Evolutionary conservation across 129 eudicot species (phyloP).

Genomic region (Helichrysum umbraculigerum): DNA sequence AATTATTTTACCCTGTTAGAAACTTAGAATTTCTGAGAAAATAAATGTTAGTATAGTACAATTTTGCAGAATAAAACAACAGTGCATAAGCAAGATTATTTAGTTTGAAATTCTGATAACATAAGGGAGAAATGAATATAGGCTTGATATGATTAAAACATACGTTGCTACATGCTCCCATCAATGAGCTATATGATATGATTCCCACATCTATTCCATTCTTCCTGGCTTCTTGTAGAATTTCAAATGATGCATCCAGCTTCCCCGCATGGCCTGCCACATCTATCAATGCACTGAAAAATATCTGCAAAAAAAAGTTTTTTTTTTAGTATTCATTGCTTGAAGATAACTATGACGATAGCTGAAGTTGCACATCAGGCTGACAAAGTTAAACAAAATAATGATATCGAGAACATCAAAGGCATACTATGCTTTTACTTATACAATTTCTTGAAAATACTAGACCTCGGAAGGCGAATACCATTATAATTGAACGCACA

Average conservation of each 20-base stretch:
- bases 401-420: not conserved
- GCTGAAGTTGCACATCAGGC: not conserved
- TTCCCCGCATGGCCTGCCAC: conserved; percentile 97
- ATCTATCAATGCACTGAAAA: conserved; percentile 91
- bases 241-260: conserved; percentile 83
- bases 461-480: not conserved
- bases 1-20: conserved; percentile 24
- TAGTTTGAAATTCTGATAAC: conserved; percentile 3
- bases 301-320: conserved; percentile 56
- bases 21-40: not conserved
- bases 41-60: too few relatives aligned
- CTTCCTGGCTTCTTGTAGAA: conserved; percentile 63
- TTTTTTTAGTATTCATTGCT: conserved; percentile 11
- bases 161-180: conserved; percentile 99
- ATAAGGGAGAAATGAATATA: conserved; percentile 3
- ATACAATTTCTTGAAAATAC: not conserved
- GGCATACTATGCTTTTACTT: conserved; percentile 7
- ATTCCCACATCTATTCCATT: conserved; percentile 71
- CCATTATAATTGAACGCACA: not conserved
- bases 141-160: conserved; percentile 25
- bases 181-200: conserved; percentile 82
- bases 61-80: not conserved
- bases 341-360: not conserved
- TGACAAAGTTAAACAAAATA: not conserved
- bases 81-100: not conserved